Base-by-base conservation (phyloP, 768 basidiomycete genomes). In the Russula emetica region DNA sequence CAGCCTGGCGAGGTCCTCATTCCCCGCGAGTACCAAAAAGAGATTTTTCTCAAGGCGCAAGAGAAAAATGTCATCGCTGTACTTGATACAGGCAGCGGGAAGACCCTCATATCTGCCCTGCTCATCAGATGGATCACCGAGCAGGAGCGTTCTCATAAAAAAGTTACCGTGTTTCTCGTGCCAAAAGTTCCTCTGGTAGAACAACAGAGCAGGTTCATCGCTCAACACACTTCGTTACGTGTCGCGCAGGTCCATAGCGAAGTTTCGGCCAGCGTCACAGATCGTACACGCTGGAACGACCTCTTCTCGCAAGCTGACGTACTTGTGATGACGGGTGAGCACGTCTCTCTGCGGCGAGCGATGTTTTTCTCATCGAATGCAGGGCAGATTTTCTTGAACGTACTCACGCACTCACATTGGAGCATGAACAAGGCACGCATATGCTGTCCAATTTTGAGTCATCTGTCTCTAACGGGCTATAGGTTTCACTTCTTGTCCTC, bases 171-270 rank as follows among this genome's bases (percentile, higher is more conserved):
- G 11, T 94, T 94, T 70, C 80, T 95, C 38, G 92, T 92, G 2
- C 94, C 94, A 0, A 88, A 88, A 68, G 91, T 93, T 4, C 81
- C 90, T 2, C 81, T 96, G 18, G 94, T 94, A 24, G 83, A 88
- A 67, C 94, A 95, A 71, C 91, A 94, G 71, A 83, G 80, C 24
- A 77, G 82, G 26, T 90, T 86, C 67, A 82, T 93, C 60, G 70
- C 78, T 14, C 76, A 81, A 65, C 79, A 90, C 66, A 87, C 88
- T 1, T 78, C 86, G 0, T 71, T 93, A 49, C 83, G 82, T 44
- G 86, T 93, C 24, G 75, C 79, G 32, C 85, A 85, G 69, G 80
- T 91, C 30, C 82, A 85, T 65, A 93, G 92, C 18, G 82, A 83
- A 9, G 76, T 86, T 45, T 85, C 87, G n/a, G 77, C 90, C 58